Base-by-base conservation (phyloP, 2,329 filamentous ascomycete genomes). In the Calonectria fujianensis region DNA sequence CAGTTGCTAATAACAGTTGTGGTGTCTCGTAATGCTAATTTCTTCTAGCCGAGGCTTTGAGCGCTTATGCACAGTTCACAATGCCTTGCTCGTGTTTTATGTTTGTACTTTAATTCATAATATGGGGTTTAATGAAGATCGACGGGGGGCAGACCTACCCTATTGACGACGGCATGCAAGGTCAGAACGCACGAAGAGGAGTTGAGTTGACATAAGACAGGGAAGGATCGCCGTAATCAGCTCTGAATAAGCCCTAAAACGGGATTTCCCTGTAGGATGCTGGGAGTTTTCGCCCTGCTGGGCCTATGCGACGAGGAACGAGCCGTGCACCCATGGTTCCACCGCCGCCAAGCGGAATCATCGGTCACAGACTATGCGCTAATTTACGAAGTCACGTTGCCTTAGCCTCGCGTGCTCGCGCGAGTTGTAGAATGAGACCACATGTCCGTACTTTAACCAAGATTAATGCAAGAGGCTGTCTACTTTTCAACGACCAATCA, bases 101-200 rank as follows among this genome's bases (percentile, higher is more conserved):
- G 18, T 35, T 39, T 41, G 20, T 63, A 24, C 57, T 63, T 41
- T 41, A 24, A 35, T 37, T 24, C 16, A 63, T 24, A 16, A 63
- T 29, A 24, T 24, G 57, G 37, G 57, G 57, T 41, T 41, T 41
- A 29, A 63, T 63, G 35, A 63, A 41, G 57, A 63, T 63, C 57
- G 57, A 27, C 57, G 27, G 27, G 32, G 27, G 39, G 18, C 24
- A 39, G 10, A 24, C 20, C 14, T 63, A 41, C 35, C 24, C 57
- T 27, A 41, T 41, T 41, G 57, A 29, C 16, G 37, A 63, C 41
- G 37, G 57, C 7, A 41, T 63, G 57, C 35, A 27, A 29, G 24
- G 57, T 63, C 57, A 63, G 57, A 63, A 41, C 10, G n/a, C 45
- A 11, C 41, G 8, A 11, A 48, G 16, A n/a, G 57, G n/a, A n/a